Percentiles rank a stretch among this genome's conserved stretches.
phyloP scores from a whole-genome alignment of 2,329 filamentous ascomycete genomes.

The Botrytis sinoallii region DNA sequence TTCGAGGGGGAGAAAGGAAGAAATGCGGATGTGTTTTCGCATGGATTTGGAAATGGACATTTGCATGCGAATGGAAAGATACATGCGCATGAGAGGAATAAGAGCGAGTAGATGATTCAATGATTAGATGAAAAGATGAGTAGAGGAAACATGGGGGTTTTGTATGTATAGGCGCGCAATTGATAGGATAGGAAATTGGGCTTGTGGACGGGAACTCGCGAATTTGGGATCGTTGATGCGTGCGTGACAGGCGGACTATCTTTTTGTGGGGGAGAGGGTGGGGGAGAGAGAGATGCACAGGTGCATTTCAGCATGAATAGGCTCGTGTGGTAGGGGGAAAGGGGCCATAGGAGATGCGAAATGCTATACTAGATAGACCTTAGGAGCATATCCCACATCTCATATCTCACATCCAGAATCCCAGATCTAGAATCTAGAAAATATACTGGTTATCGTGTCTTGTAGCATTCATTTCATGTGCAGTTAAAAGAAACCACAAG shows the following conservation, averaged over 20 bases:
- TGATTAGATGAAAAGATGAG: not conserved
- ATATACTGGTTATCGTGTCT: too few relatives aligned
- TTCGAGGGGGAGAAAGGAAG: not conserved
- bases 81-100: not conserved
- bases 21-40: not conserved
- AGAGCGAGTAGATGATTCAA: not conserved
- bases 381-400: too few relatives aligned
- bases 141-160: not conserved
- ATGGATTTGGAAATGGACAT: constrained; percentile 11
- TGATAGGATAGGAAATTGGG: not conserved
- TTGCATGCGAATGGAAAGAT: constrained; percentile 17
- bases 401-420: too few relatives aligned
- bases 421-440: too few relatives aligned
- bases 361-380: too few relatives aligned
- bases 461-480: too few relatives aligned
- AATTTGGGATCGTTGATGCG: not conserved
- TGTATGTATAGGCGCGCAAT: not conserved
- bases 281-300: too few relatives aligned
- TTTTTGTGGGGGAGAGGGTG: not conserved
- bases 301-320: too few relatives aligned
- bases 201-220: not conserved
- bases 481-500: too few relatives aligned
- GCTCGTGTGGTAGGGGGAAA: too few relatives aligned
- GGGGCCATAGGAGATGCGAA: too few relatives aligned
- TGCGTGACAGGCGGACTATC: not conserved